These are phyloP conservation scores for Kockovaella imperatae DNA, from an alignment of 768 basidiomycete species.

Conservation along the genomic window DNA sequence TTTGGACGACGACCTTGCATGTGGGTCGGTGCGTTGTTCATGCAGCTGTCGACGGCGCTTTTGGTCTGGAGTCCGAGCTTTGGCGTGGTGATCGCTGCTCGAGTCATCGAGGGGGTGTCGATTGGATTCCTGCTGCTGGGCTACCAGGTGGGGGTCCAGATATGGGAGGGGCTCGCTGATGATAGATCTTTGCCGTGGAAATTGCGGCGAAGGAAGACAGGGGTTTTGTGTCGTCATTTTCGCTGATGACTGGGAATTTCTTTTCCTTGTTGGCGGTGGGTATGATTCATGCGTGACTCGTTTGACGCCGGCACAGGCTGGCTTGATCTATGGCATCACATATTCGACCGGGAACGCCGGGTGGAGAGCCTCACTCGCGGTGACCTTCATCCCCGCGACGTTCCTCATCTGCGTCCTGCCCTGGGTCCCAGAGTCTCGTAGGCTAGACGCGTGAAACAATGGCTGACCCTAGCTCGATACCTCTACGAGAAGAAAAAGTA, in stretches of 20 bases:
- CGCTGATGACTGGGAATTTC: conserved; percentile 31
- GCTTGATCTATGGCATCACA: conserved; percentile 26
- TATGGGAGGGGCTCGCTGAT: neutral
- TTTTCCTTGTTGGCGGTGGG: conserved; percentile 24
- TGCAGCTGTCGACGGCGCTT: conserved; percentile 23
- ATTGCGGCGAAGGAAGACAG: conserved; percentile 29
- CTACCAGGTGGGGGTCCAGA: conserved; percentile 17
- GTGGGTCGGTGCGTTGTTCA: conserved; percentile 16
- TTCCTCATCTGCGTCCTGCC: conserved; percentile 17
- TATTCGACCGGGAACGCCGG: conserved; percentile 18
- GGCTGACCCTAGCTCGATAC: conserved; percentile 16
- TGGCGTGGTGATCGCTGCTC: conserved; percentile 21
- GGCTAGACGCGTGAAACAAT: neutral
- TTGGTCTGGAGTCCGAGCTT: conserved; percentile 20
- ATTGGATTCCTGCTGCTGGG: conserved; percentile 26
- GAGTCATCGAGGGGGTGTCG: conserved; percentile 24
- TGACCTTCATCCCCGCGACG: conserved; percentile 27
- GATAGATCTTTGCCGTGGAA: conserved; percentile 26
- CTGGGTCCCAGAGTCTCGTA: conserved; percentile 30
- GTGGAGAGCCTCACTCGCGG: conserved; percentile 20
- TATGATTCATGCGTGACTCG: neutral
- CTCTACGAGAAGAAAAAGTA: conserved; percentile 25
- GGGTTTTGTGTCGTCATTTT: conserved; percentile 28
- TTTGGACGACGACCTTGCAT: conserved; percentile 22
- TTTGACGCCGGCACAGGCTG: conserved; percentile 10